Evolutionary conservation across 345 rosid species (phyloP).

Genomic region (Eutrema yunnanense): DNA sequence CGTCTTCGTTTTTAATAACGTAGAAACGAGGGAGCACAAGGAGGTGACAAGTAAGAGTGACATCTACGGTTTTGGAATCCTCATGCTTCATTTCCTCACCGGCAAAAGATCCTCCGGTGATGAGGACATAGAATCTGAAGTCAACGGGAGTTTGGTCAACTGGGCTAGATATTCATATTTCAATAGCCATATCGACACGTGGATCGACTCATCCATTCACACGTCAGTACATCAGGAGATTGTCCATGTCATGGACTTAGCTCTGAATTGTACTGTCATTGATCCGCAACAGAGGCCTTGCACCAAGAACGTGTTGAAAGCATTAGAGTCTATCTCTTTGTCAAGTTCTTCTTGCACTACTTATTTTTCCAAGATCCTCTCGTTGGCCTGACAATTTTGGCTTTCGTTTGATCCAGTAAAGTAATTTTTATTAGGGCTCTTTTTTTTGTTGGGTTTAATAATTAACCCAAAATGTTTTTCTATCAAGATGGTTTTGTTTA

Average conservation of each 20-base stretch:
- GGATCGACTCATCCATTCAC: conserved; percentile 60
- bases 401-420: neutral
- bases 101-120: conserved; percentile 42
- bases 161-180: conserved; percentile 79
- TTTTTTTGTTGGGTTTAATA: neutral
- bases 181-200: conserved; percentile 50
- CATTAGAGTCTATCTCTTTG: conserved; percentile 40
- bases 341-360: conserved; percentile 29
- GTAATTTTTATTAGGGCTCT: neutral
- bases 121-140: conserved; percentile 52
- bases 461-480: conserved; percentile 3
- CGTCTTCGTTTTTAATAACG: neutral
- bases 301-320: conserved; percentile 40
- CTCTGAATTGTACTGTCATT: conserved; percentile 59
- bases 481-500: conserved; percentile 30
- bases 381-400: conserved; percentile 33
- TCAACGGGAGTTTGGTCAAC: conserved; percentile 45
- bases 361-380: conserved; percentile 31
- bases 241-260: conserved; percentile 60
- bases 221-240: conserved; percentile 35
- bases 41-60: conserved; percentile 55
- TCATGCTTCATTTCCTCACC: conserved; percentile 63
- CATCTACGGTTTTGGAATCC: conserved; percentile 58
- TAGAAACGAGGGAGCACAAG: conserved; percentile 58
- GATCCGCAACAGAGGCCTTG: conserved; percentile 67